Conservation (phyloP, 495 filamentous ascomycete genomes). For the Neurospora tetraspora region DNA sequence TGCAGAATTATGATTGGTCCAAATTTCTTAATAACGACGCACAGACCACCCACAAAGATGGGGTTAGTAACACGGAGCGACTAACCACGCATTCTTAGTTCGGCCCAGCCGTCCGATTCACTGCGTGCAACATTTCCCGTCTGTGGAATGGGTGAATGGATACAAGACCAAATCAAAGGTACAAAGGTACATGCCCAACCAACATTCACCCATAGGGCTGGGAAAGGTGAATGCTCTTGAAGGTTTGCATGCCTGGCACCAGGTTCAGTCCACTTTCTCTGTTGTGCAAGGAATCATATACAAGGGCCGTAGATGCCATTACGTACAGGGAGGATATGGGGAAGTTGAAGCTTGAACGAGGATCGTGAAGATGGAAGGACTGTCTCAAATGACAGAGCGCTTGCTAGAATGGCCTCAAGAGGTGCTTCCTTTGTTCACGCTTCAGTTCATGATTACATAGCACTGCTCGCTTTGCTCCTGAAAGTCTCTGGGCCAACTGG, state of each 20-base stretch:
- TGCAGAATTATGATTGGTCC: constrained; percentile 23
- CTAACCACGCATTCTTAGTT: not conserved
- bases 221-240: not conserved
- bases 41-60: constrained; percentile 10
- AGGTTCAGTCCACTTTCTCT: not conserved
- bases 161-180: not conserved
- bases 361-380: not conserved
- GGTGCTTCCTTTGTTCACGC: not conserved
- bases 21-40: constrained; percentile 13
- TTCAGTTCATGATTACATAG: not conserved
- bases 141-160: not conserved
- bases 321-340: not conserved
- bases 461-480: not conserved
- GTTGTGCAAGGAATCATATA: not conserved
- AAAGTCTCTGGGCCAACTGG: not conserved
- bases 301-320: not conserved
- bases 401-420: not conserved
- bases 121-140: not conserved
- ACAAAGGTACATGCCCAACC: not conserved
- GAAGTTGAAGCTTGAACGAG: not conserved
- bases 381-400: not conserved
- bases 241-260: not conserved
- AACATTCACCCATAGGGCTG: not conserved
- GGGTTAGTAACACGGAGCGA: not conserved
- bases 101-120: not conserved